Percentiles rank a stretch among this genome's conserved stretches.
Evolutionary conservation across 352 stramenopile genomes (phyloP).

Genomic region (Phytophthora hybrid): DNA sequence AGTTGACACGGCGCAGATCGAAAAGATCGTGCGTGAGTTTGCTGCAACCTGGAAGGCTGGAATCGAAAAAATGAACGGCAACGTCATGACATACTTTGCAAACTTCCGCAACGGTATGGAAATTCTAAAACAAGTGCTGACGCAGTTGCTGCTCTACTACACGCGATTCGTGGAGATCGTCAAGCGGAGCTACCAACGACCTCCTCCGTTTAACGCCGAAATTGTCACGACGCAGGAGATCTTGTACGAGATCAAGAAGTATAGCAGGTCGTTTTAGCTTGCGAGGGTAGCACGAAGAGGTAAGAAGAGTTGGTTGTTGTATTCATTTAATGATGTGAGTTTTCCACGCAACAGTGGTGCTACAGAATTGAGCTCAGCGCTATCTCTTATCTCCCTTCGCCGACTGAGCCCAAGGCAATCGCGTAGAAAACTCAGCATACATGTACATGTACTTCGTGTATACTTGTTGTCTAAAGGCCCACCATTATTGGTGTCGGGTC

Average conservation of each 20-base stretch:
- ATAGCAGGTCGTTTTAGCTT: conserved; percentile 93
- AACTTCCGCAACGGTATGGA: conserved; percentile 99
- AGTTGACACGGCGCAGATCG: conserved; percentile 91
- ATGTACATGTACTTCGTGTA: neutral
- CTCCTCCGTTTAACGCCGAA: conserved; percentile 91
- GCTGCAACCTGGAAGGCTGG: conserved; percentile 94
- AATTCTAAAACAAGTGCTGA: conserved; percentile 99
- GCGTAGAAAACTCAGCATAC: conserved; percentile 13
- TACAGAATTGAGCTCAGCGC: conserved; percentile 19
- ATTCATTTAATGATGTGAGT: conserved; percentile 20
- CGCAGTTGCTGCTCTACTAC: conserved; percentile 98
- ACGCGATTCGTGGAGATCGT: conserved; percentile 98
- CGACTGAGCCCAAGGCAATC: conserved; percentile 9
- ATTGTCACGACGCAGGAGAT: conserved; percentile 97
- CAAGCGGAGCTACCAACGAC: conserved; percentile 90
- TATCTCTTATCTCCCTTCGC: conserved; percentile 25
- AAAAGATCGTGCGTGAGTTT: conserved; percentile 97
- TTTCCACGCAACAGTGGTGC: conserved; percentile 8
- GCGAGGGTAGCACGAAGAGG: neutral
- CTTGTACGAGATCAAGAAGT: conserved; percentile 98
- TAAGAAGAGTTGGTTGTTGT: conserved; percentile 24
- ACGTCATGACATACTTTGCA: conserved; percentile 98
- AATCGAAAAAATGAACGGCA: conserved; percentile 98
- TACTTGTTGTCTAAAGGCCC: conserved; percentile 22
- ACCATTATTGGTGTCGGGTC: conserved; percentile 50